Evolutionary conservation across 495 filamentous ascomycete genomes (phyloP).

Genomic region (Friedmanniomyces endolithicus): DNA sequence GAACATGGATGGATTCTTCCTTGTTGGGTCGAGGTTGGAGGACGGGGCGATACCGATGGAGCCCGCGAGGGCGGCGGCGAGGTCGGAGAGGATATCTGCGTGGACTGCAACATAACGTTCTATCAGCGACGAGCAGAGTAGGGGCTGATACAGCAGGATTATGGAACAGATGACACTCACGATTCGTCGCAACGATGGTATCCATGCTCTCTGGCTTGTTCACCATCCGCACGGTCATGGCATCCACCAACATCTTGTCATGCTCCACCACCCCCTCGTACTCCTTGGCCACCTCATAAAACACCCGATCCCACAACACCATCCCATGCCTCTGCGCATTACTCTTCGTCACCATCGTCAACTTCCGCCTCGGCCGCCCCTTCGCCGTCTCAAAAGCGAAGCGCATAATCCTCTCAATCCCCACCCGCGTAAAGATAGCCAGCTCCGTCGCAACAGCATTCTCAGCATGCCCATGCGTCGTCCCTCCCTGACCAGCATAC

Average conservation of each 20-base stretch:
- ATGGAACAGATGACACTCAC: constrained; percentile 11
- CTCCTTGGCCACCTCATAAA: constrained; percentile 28
- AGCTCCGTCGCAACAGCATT: constrained; percentile 30
- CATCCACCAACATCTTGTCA: constrained; percentile 35
- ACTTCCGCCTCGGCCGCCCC: constrained; percentile 25
- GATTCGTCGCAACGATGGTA: constrained; percentile 34
- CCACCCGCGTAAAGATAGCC: constrained; percentile 30
- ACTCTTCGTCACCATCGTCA: constrained; percentile 35
- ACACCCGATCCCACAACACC: constrained; percentile 34
- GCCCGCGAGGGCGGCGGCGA: constrained; percentile 37
- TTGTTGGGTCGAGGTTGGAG: constrained; percentile 51
- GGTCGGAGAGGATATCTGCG: constrained; percentile 32
- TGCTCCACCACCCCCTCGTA: constrained; percentile 26
- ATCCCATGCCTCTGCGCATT: constrained; percentile 34
- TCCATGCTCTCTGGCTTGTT: constrained; percentile 29
- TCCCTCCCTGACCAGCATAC: constrained; percentile 31
- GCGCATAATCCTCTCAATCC: constrained; percentile 31
- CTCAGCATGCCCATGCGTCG: constrained; percentile 23
- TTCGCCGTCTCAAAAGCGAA: constrained; percentile 33
- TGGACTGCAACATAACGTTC: constrained; percentile 19
- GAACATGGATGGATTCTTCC: constrained; percentile 50
- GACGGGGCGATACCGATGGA: constrained; percentile 39
- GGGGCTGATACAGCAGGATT: neutral
- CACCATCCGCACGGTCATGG: constrained; percentile 34
- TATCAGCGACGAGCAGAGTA: no score